Base-by-base conservation (phyloP, 257 asterid species). In the Ballota nigra region DNA sequence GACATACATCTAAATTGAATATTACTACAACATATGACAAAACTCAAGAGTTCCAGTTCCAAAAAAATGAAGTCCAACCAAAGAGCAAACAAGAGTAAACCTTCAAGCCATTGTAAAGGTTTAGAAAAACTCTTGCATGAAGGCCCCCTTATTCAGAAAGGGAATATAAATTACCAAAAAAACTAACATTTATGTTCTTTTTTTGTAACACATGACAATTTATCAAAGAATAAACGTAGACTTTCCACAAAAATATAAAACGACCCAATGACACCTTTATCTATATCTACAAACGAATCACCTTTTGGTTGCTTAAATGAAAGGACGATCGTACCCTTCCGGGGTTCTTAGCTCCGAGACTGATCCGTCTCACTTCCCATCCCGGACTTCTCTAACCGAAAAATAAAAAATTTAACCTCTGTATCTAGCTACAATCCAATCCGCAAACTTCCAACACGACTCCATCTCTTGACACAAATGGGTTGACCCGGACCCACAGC, bases 401-500 rank as follows among this genome's bases (percentile, higher is more conserved):
- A 68, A 11, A 57, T 55, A 0, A 52, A 18, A 19, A 6, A 45
- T 51, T 23, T 58, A 12, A 2, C 41, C 58, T 26, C 24, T n/a
- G n/a, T 47, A 23, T 56, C 72, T 71, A 87, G 55, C 76, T 75
- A 74, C 93, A 87, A 38, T 87, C 82, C 82, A 87, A 78, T 67
- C 90, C 93, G 22, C 93, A 87, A 49, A 83, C 83, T 64, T 87
- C 93, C 64, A 87, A 36, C 38, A 82, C 74, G 15, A 83, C 66
- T 18, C 93, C 93, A 23, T 76, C 88, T 69, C 77, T 77, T 0
- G 87, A 52, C 76, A 81, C 13, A 16, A 85, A 87, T 2, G 94
- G 94, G 81, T 87, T 87, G 68, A 87, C 56, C 16, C 91, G 86
- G 13, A 85, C 94, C 94, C 94, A 85, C 70, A 87, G 20, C 77